Evolutionary conservation across 352 stramenopile species (phyloP).

Genomic region (Phytopythium litorale): DNA sequence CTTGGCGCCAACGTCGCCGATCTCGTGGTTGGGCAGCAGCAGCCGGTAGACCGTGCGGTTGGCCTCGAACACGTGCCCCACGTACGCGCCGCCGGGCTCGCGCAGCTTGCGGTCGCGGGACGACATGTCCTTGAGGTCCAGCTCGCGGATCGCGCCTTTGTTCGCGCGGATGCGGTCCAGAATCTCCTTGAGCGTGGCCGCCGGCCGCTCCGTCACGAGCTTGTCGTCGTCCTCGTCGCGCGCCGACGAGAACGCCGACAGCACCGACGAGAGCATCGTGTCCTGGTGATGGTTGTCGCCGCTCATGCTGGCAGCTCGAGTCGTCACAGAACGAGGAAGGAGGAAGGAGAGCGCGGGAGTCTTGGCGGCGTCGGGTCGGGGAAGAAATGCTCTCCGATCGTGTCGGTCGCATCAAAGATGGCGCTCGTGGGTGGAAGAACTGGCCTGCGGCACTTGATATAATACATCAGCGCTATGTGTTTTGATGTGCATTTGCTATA

Average conservation of each 20-base stretch:
- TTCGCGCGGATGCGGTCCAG: slow-evolving; percentile 54
- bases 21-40: slow-evolving; percentile 48
- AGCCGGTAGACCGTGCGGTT: slow-evolving; percentile 43
- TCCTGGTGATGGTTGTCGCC: neutral
- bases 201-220: slow-evolving; percentile 33
- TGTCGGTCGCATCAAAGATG: neutral
- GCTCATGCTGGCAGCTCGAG: neutral
- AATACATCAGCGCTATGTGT: neutral
- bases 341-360: too few relatives aligned
- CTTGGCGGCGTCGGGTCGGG: neutral
- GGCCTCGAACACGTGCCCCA: slow-evolving; percentile 46
- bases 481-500: neutral
- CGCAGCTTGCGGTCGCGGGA: slow-evolving; percentile 40
- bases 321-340: neutral
- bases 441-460: neutral
- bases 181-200: slow-evolving; percentile 41
- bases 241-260: slow-evolving; percentile 31
- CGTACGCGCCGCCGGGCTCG: slow-evolving; percentile 28
- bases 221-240: slow-evolving; percentile 20
- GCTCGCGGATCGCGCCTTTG: slow-evolving; percentile 45
- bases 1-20: slow-evolving; percentile 37
- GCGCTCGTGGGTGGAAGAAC: neutral
- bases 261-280: slow-evolving; percentile 29
- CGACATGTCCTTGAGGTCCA: slow-evolving; percentile 55
- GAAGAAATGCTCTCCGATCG: neutral